A percentile compares a stretch with the other conserved stretches of the same genome.
Conservation (phyloP, 169 alveolate species). For the Theileria annulata region DNA sequence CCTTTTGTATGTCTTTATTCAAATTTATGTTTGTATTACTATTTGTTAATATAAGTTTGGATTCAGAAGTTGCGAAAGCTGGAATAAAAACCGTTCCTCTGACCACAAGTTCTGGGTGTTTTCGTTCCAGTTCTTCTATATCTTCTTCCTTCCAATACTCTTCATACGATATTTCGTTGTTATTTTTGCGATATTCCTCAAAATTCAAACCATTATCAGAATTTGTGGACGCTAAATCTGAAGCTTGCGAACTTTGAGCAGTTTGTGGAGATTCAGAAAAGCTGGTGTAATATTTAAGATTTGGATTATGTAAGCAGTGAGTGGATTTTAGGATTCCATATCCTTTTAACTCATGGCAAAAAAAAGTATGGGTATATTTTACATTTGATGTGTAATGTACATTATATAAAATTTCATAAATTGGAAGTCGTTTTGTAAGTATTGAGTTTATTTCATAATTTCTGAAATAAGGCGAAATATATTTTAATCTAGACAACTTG, state of each 20-base stretch:
- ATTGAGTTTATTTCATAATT: neutral
- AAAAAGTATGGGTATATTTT: conserved; percentile 10
- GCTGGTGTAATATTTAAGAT: neutral
- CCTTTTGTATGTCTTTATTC: neutral
- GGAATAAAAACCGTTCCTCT: conserved; percentile 63
- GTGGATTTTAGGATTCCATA: neutral
- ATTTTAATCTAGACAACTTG: neutral
- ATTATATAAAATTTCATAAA: conserved; percentile 8
- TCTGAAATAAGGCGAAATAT: conserved; percentile 4
- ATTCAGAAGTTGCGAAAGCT: conserved; percentile 57
- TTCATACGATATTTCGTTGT: conserved; percentile 27
- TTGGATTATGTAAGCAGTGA: neutral
- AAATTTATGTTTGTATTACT: neutral
- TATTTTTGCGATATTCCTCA: neutral
- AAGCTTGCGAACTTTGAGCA: neutral
- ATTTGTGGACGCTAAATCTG: neutral
- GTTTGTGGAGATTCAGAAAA: neutral
- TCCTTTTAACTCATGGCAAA: neutral
- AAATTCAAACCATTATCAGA: neutral
- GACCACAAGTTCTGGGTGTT: conserved; percentile 44
- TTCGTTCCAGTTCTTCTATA: conserved; percentile 22
- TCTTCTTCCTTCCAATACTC: conserved; percentile 43
- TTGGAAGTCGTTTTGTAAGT: neutral
- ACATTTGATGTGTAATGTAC: conserved; percentile 10
- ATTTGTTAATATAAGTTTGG: conserved; percentile 22